Base-by-base conservation (phyloP, 1,139 yeast genomes). In the Taphrina deformans region DNA sequence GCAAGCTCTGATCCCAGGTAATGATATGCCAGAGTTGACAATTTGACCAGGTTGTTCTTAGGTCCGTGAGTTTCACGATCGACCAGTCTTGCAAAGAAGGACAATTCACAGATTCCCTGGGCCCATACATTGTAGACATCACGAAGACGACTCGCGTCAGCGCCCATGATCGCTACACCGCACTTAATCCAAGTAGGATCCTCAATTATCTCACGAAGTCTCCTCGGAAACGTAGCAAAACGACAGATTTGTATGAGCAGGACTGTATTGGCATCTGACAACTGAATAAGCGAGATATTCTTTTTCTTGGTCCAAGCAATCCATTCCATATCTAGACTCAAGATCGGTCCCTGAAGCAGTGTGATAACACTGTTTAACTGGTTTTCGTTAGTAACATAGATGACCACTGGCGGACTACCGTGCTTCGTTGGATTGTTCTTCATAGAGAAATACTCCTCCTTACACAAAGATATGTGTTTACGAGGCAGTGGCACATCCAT, bases 321-420 rank as follows among this genome's bases (percentile, higher is more conserved):
- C 63, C 63, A 59, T 27, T 59, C 63, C 63, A 59, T 50, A 27
- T 59, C 63, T 10, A 59, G 33, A 18, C 63, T 52, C 45, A 59
- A n/a, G 24, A 59, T 41, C 16, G 63, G 63, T 1, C 63, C 56
- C 16, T 48, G 29, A 16, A 59, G 55, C 16, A 48, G 23, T 9
- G 45, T 38, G 21, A 59, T 59, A 23, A 59, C 55, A 27, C 56
- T 52, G 27, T 59, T 48, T n/a, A 59, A 33, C 21, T 59, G 63
- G 16, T 50, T 59, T 27, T 59, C 63, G 31, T 59, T 59, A 2
- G 56, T 59, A 31, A 59, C 55, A 41, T 40, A 38, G 16, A 59
- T 24, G 40, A 59, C 63, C 18, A 33, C 33, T n/a, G 63, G 63
- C 1, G 56, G 50, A n/a, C 14, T 44, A 12, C 55, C 41, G 26